Evolutionary conservation across 2,329 filamentous ascomycete species (phyloP).

Genomic region (Chrysoporthe cubensis): DNA sequence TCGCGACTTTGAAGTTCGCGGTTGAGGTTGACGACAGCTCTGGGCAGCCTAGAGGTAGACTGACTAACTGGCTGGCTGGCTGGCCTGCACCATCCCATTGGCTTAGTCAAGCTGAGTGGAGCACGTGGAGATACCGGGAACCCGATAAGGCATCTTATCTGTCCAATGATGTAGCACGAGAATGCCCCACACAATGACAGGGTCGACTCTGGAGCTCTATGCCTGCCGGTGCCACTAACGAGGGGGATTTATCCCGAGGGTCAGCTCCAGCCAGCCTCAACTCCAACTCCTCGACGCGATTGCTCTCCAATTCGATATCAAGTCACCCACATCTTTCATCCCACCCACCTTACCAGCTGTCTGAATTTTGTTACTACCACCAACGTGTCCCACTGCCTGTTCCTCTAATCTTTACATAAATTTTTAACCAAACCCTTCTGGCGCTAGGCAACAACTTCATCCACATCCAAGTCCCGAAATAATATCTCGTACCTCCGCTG

Average conservation of each 20-base stretch:
- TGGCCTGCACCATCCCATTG: neutral
- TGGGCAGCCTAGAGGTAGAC: slow-evolving; percentile 36
- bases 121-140: too few relatives aligned
- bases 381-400: neutral
- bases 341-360: neutral
- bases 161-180: neutral
- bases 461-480: neutral
- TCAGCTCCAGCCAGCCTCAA: neutral
- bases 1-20: slow-evolving; percentile 24
- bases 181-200: neutral
- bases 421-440: neutral
- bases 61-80: neutral
- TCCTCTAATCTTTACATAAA: neutral
- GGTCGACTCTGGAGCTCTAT: neutral
- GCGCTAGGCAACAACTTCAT: neutral
- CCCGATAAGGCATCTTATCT: neutral
- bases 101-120: neutral
- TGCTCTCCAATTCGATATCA: neutral
- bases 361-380: neutral
- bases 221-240: too few relatives aligned
- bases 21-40: slow-evolving; percentile 40
- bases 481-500: neutral
- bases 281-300: neutral
- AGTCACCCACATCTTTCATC: neutral
- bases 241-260: too few relatives aligned